Percentiles rank a stretch among this genome's conserved stretches.
phyloP scores from a whole-genome alignment of 805 yeast genomes.

The Ogataea salicorniae region DNA sequence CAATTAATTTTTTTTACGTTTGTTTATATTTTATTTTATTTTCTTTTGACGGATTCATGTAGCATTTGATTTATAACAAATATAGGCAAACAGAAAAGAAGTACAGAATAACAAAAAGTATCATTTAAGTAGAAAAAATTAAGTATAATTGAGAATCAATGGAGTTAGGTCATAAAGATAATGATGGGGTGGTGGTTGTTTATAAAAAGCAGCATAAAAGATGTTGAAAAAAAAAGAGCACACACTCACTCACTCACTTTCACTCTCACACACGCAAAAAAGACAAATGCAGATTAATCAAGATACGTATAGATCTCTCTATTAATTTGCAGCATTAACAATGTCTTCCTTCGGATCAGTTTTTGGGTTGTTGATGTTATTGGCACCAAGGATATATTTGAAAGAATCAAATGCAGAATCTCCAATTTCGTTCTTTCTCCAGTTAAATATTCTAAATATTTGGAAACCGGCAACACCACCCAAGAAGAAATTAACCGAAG shows the following conservation, averaged over 20 bases:
- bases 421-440: conserved; percentile 54
- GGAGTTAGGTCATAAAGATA: too few relatives aligned
- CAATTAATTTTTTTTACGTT: too few relatives aligned
- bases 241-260: background rate
- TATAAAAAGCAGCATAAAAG: too few relatives aligned
- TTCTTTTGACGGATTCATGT: too few relatives aligned
- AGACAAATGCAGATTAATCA: background rate
- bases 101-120: too few relatives aligned
- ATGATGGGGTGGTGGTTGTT: too few relatives aligned
- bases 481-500: conserved; percentile 89
- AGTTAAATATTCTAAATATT: conserved; percentile 61
- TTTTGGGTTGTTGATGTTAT: conserved; percentile 6
- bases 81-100: too few relatives aligned
- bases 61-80: too few relatives aligned
- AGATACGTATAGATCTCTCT: background rate
- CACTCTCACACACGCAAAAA: too few relatives aligned
- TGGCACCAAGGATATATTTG: conserved; percentile 54
- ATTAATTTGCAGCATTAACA: conserved; percentile 2
- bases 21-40: too few relatives aligned
- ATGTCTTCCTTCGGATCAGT: conserved; percentile 1
- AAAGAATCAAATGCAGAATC: conserved; percentile 54
- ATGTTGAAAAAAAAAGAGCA: background rate
- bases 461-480: conserved; percentile 89
- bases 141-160: too few relatives aligned
- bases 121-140: too few relatives aligned